These are phyloP conservation scores for Aspergillus unguis DNA, from an alignment of 2,329 filamentous ascomycete species.

Conservation along the genomic window DNA sequence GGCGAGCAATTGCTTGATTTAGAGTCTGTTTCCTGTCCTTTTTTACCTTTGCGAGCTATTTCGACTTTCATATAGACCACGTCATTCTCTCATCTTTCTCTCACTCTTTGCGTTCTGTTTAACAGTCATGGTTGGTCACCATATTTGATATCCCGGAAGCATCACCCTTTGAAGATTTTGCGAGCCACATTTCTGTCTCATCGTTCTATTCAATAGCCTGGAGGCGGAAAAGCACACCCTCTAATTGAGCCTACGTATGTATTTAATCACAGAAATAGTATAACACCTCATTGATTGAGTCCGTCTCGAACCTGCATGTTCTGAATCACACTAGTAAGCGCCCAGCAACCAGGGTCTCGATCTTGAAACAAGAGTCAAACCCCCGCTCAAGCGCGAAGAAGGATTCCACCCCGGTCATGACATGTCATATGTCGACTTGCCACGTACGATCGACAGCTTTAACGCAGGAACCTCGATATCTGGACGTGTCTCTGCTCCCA, in stretches of 20 bases:
- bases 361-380: neutral
- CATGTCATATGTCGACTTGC: neutral
- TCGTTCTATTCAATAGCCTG: constrained; percentile 9
- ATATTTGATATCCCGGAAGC: constrained; percentile 21
- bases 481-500: neutral
- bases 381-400: neutral
- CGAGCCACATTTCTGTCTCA: constrained; percentile 16
- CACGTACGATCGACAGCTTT: neutral
- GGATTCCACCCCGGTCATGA: neutral
- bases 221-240: constrained; percentile 13
- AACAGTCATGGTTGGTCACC: constrained; percentile 20
- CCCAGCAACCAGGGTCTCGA: neutral
- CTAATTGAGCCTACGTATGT: constrained; percentile 20
- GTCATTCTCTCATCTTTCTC: constrained; percentile 21
- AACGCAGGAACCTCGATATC: neutral
- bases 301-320: neutral
- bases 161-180: constrained; percentile 14
- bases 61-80: constrained; percentile 16
- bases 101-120: constrained; percentile 19
- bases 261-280: constrained; percentile 26
- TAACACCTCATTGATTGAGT: neutral
- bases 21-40: constrained; percentile 2
- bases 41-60: constrained; percentile 12
- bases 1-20: constrained; percentile 24
- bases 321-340: neutral